Evolutionary conservation across 2,329 filamentous ascomycete genomes (phyloP), one percentile per base, ranked within the genome.

Genomic region (Sporothrix dimorphospora): DNA sequence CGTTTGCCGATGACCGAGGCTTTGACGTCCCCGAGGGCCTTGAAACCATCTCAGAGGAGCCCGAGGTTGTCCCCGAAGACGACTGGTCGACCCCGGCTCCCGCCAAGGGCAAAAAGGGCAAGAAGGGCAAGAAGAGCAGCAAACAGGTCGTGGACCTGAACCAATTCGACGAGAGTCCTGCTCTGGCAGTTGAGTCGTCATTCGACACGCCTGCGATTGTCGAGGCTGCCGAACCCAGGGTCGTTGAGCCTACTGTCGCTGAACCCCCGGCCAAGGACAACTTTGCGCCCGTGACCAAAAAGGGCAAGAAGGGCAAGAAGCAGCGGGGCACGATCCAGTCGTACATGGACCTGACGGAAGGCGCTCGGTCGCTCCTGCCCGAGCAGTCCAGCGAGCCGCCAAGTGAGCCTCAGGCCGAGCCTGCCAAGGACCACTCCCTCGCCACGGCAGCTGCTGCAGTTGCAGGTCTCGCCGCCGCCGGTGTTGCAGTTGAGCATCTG

Each of bases 291-390:
- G 49, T 45, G 55, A n/a, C 34, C 9, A 65, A 69, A 16, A 57
- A 71, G 38, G 47, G 24, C 19, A 69, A 66, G 38, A 69, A 73
- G 63, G 42, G 53, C 27, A 70, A 73, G 45, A 71, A 66, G 66
- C 53, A 70, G 53, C 45, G 40, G 1, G 71, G 71, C 12, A 51
- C 57, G 2, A 14, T 72, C 16, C 57, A 70, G 27, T 42, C 68
- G 24, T 49, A 59, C 57, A 11, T 61, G 68, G 71, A 70, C 12
- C 8, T 42, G 27, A 51, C 71, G 2, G n/a, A 30, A 9, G 71
- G 66, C 12, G 61, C 57, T 4, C 71, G 42, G 19, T 65, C 67
- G 21, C 49, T 71, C 12, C n/a, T 67, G 19, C 63, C 69, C 47
- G 9, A 73, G 67, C 19, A 74, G 71, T 19, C 65, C 3, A 72